These are phyloP conservation scores for Marvania coccoides DNA, from an alignment of 139 green algal genomes.

Conservation along the genomic window DNA sequence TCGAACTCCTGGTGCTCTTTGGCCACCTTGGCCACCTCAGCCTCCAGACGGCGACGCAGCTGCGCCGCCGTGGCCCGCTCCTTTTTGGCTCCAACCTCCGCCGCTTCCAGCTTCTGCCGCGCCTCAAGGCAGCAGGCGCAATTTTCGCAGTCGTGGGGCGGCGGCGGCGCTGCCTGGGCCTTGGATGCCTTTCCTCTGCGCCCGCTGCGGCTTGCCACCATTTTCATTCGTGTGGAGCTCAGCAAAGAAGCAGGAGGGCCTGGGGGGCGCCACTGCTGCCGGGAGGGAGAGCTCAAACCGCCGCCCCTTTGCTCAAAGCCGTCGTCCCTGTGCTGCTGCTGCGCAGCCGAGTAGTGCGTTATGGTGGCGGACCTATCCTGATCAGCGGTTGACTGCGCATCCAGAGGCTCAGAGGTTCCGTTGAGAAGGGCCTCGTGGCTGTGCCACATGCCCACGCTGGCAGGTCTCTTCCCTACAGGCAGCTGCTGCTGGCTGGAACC, in stretches of 20 bases:
- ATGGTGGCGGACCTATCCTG: too few species aligned
- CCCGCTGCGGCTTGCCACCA: slow-evolving; percentile 9
- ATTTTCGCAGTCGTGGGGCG: background rate
- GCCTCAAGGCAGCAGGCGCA: background rate
- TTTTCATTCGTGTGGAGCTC: background rate
- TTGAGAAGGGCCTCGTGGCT: too few species aligned
- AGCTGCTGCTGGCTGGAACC: too few species aligned
- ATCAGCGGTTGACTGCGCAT: background rate
- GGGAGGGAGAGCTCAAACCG: background rate
- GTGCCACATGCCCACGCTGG: too few species aligned
- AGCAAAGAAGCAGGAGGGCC: background rate
- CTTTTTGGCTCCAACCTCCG: slow-evolving; percentile 6
- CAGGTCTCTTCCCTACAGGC: too few species aligned
- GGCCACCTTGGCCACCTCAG: slow-evolving; percentile 41
- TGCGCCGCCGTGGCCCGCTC: slow-evolving; percentile 32
- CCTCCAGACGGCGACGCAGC: slow-evolving; percentile 56
- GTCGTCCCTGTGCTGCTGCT: background rate
- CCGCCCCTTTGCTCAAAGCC: too few species aligned
- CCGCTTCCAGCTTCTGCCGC: slow-evolving; percentile 16
- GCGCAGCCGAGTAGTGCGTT: background rate
- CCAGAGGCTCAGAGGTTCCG: too few species aligned
- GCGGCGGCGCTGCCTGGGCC: background rate
- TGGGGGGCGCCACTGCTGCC: too few species aligned
- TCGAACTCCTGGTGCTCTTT: slow-evolving; percentile 53
- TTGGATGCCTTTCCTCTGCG: slow-evolving; percentile 1